phyloP scores from a whole-genome alignment of 345 rosid genomes.

The Aegle marmelos region DNA sequence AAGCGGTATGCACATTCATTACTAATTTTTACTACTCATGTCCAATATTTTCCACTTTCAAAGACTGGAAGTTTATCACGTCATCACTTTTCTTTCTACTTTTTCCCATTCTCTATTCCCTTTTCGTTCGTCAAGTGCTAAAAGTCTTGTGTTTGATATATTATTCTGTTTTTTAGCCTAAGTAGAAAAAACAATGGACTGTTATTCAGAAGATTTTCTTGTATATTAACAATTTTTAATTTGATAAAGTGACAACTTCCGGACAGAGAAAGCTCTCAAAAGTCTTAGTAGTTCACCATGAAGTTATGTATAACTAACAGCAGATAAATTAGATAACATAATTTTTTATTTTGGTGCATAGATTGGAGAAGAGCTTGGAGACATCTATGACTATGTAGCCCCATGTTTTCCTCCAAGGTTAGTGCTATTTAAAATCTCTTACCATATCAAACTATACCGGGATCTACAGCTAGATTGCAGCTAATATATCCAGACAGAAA shows the following conservation, averaged over 20 bases:
- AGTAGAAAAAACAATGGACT: background rate
- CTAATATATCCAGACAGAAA: background rate
- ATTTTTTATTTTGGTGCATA: constrained; percentile 31
- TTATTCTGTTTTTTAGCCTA: background rate
- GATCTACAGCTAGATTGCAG: constrained; percentile 1
- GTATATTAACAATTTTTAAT: background rate
- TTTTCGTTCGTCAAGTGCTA: background rate
- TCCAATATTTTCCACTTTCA: background rate
- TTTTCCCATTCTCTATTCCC: background rate
- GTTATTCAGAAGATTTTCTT: background rate
- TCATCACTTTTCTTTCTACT: background rate
- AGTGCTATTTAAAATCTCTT: background rate
- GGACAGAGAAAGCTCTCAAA: background rate
- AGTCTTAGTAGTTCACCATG: background rate
- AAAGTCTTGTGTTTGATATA: background rate
- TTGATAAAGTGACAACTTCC: background rate
- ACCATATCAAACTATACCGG: background rate
- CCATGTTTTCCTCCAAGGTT: constrained; percentile 99
- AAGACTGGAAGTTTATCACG: background rate
- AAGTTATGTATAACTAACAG: background rate
- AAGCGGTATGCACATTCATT: constrained; percentile 46
- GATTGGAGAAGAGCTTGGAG: constrained; percentile 99
- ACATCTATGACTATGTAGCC: constrained; percentile 96
- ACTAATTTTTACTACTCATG: constrained; percentile 4
- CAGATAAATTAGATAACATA: background rate